Conservation (phyloP, 179 eudicot genomes). For the Drosera spatulata region DNA sequence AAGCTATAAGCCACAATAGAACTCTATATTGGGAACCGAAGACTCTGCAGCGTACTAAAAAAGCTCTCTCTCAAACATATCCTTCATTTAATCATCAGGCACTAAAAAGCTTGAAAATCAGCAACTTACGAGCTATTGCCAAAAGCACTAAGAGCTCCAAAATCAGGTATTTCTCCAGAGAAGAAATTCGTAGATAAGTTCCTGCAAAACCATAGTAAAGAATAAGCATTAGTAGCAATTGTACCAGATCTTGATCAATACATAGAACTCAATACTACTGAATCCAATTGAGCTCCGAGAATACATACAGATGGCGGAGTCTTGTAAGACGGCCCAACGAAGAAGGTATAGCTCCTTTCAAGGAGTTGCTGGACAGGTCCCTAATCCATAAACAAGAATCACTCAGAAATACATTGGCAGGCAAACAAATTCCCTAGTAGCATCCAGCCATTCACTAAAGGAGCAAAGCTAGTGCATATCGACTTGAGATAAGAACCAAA, state of each 20-base stretch:
- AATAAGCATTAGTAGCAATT: neutral
- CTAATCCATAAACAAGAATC: slow-evolving; percentile 23
- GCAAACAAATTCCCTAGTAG: neutral
- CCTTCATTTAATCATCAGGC: no score
- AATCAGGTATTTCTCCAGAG: slow-evolving; percentile 87
- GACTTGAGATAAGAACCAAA: neutral
- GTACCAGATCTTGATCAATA: neutral
- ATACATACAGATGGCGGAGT: slow-evolving; percentile 65
- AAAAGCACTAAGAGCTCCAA: slow-evolving; percentile 70
- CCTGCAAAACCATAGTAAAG: slow-evolving; percentile 27
- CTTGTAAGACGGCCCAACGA: slow-evolving; percentile 75
- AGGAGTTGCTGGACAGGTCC: slow-evolving; percentile 83
- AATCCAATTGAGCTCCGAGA: neutral
- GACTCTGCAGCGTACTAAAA: no score
- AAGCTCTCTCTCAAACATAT: no score
- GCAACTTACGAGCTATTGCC: slow-evolving; percentile 56
- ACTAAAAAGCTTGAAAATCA: no score
- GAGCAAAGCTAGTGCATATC: no score
- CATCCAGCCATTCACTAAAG: neutral
- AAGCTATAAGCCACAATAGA: no score
- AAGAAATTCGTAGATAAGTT: slow-evolving; percentile 87
- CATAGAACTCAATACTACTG: neutral
- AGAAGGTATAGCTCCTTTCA: slow-evolving; percentile 88
- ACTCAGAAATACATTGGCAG: neutral
- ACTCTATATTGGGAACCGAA: no score